Evolutionary conservation across 1,284 basidiomycete genomes (phyloP), one percentile per base, ranked within the genome.

Genomic region (Cryptococcus floricola): DNA sequence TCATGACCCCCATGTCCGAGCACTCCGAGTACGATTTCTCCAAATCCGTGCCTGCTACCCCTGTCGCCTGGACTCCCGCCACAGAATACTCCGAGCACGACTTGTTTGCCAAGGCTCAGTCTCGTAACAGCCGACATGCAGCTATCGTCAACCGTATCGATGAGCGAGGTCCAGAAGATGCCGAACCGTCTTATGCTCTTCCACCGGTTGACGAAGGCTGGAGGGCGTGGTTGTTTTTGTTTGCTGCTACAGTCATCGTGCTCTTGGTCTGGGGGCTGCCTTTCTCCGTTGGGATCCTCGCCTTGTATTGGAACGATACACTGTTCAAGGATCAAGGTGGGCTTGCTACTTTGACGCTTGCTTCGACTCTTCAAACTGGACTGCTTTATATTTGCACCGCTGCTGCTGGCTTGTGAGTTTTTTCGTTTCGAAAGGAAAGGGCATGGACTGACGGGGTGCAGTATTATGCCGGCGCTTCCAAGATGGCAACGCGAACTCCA

Each of bases 351-450:
- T 61, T 74, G 47, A 73, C 73, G 7, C 60, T 72, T 5, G 68
- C 73, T 1, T 67, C 72, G 23, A 71, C 75, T n/a, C 58, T 75
- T 46, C 68, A 69, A 57, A 70, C 66, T 13, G 73, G 71, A 2
- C 49, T 73, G 16, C 58, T 70, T 61, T 77, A 74, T 57, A 69
- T 75, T 58, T 58, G 56, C 37, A 67, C 65, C 0, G 63, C 64
- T 23, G 39, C 69, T 16, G 57, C 69, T 25, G 69, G 69, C 8
- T 67, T 69, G 68, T 74, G 47, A 64, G 71, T 67, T 2, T 12
- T 12, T 3, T 39, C 39, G 39, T 12, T 3, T 23, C 13, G 39
- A 39, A 39, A 39, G 39, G 39, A 23, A 23, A 23, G 23, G 2
- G 23, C 23, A 23, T 23, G 23, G 2, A 2, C 23, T 23, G 23